Evolutionary conservation across 78 protist genomes (phyloP).

Genomic region (Ministeria vibrans): DNA sequence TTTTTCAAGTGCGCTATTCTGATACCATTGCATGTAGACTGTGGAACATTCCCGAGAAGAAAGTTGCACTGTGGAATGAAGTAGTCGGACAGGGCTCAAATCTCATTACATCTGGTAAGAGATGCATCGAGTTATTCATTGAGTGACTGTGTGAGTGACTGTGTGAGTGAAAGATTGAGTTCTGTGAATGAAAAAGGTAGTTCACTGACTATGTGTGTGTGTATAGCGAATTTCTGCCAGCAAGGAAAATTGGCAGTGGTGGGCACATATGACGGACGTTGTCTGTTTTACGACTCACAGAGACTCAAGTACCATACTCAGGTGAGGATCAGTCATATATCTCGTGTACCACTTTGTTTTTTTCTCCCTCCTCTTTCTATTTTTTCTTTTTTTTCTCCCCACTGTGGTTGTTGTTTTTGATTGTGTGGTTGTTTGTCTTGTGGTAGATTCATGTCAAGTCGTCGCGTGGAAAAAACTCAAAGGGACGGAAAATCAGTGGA

Average conservation of each 20-base stretch:
- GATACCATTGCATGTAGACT: too few species aligned
- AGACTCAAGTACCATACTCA: slow-evolving; percentile 32
- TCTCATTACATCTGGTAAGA: not conserved
- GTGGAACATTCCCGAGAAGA: slow-evolving; percentile 32
- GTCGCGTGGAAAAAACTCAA: slow-evolving; percentile 15
- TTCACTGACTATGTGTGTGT: not conserved
- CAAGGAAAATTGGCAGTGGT: slow-evolving; percentile 22
- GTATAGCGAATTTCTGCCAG: slow-evolving; percentile 9
- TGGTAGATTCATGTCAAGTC: slow-evolving; percentile 13
- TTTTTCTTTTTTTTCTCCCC: too few species aligned
- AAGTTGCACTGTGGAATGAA: slow-evolving; percentile 15
- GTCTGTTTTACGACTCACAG: slow-evolving; percentile 28
- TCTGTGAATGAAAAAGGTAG: too few species aligned
- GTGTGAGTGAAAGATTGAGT: not conserved
- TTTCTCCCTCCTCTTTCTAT: too few species aligned
- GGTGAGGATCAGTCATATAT: too few species aligned
- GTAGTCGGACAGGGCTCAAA: not conserved
- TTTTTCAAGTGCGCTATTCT: too few species aligned
- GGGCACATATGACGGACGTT: slow-evolving; percentile 48
- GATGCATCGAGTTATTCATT: not conserved
- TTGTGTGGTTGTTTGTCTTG: too few species aligned
- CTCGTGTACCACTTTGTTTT: too few species aligned
- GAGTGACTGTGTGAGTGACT: not conserved
- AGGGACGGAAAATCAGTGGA: slow-evolving; percentile 40
- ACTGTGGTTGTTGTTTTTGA: too few species aligned